Evolutionary conservation across 257 asterid species (phyloP), one percentile per base, ranked within the genome.

Genomic region (Nyctanthes arbortristis): DNA sequence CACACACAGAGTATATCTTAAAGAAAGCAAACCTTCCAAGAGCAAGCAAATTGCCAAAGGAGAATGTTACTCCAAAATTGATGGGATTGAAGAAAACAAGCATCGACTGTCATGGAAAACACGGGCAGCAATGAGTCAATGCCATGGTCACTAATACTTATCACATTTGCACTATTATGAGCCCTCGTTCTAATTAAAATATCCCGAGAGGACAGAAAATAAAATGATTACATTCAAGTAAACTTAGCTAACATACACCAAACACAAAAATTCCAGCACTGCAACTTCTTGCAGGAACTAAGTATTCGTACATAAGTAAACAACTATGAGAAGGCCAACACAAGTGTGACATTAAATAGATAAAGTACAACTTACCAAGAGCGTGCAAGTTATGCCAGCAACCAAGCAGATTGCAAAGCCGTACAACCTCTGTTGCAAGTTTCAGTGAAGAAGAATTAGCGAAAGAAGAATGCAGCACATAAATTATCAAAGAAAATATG

Each of bases 41-140:
- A 47, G 99, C 99, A 63, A 93, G 99, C 85, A 93, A 70, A 79
- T 93, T 93, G 80, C 99, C 99, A 25, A 93, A 87, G 60, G 99
- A 91, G 83, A 93, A 93, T 55, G 97, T 89, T 61, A 93, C 78
- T 71, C 99, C 99, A 76, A 93, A 93, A 85, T 93, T 93, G 88
- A 93, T 75, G 37, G 97, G 99, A 77, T 91, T 84, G 89, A 93
- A 89, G 91, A 93, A 93, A 64, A 93, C 96, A 77, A 93, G 93
- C 96, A 91, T 84, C 2, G 99, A 93, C 99, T 93, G 96, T 43
- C 63, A 66, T 4, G 66, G 36, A 45, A 64, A 66, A 69, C 34
- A 72, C 18, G 73, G 49, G 35, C 12, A 66, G 47, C 18, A 34
- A 49, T 31, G 37, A n/a, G 73, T 79, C 66, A 75, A 52, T 62